Percentiles rank a stretch among this genome's conserved stretches.
These are phyloP conservation scores for Sclerotinia subarctica DNA, from an alignment of 2,329 filamentous ascomycete genomes.

Conservation along the genomic window DNA sequence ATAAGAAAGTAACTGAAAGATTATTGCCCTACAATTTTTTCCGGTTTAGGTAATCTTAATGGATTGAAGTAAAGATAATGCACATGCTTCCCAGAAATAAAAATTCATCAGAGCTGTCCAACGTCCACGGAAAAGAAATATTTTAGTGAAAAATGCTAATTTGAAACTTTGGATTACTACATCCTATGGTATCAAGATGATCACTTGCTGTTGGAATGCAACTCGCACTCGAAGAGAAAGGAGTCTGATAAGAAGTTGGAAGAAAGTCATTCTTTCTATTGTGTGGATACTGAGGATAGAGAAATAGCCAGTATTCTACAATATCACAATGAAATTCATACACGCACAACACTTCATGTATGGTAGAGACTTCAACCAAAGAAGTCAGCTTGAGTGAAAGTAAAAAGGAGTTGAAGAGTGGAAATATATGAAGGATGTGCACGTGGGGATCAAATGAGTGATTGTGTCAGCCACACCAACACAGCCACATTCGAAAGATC, in stretches of 20 bases:
- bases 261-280: too few species aligned
- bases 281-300: not conserved
- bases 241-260: not conserved
- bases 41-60: not conserved
- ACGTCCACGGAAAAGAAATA: not conserved
- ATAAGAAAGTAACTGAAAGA: not conserved
- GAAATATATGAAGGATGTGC: not conserved
- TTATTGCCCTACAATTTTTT: not conserved
- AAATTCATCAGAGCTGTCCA: not conserved
- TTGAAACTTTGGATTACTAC: not conserved
- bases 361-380: not conserved
- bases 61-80: not conserved
- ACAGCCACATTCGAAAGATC: not conserved
- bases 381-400: too few species aligned
- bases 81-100: not conserved
- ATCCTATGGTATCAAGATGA: not conserved
- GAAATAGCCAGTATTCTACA: too few species aligned
- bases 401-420: too few species aligned
- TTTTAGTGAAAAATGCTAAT: not conserved
- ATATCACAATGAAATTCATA: not conserved
- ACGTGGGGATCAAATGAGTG: not conserved
- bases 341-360: too few species aligned
- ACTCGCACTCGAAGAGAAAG: too few species aligned
- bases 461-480: not conserved
- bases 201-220: not conserved